These are phyloP conservation scores for Trifolium pratense DNA, from an alignment of 306 rosid genomes.

Conservation along the genomic window DNA sequence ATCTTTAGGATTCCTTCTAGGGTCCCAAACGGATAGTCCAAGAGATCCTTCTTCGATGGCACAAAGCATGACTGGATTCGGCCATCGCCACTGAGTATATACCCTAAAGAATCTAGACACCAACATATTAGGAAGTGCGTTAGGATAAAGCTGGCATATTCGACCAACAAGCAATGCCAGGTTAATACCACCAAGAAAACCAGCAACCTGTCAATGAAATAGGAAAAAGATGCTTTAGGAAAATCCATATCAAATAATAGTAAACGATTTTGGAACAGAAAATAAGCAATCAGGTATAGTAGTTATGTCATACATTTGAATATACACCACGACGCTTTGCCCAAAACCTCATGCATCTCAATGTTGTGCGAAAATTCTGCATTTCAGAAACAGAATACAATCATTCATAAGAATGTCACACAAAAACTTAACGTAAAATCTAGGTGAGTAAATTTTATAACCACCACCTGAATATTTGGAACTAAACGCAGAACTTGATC, in stretches of 20 bases:
- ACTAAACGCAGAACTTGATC: conserved; percentile 91
- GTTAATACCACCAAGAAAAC: conserved; percentile 98
- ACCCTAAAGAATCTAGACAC: conserved; percentile 96
- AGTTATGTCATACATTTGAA: conserved; percentile 74
- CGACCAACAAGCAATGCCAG: conserved; percentile 99
- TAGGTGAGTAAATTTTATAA: background rate
- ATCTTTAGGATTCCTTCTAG: conserved; percentile 88
- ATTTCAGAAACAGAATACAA: conserved; percentile 42
- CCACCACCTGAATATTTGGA: conserved; percentile 90
- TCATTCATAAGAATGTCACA: conserved; percentile 34
- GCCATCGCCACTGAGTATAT: conserved; percentile 97
- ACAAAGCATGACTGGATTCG: conserved; percentile 97
- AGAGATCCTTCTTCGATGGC: conserved; percentile 89
- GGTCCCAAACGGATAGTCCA: conserved; percentile 96
- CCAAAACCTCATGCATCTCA: conserved; percentile 97
- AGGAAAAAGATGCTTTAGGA: conserved; percentile 40
- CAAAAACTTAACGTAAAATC: conserved; percentile 19
- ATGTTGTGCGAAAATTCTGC: conserved; percentile 91
- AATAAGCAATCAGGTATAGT: conserved; percentile 10
- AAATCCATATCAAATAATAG: conserved; percentile 33
- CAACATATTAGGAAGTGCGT: conserved; percentile 92
- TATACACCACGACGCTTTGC: conserved; percentile 97
- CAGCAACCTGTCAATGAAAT: conserved; percentile 73
- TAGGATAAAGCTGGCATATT: conserved; percentile 96
- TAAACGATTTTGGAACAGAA: conserved; percentile 6